These are phyloP conservation scores for Lactarius evosmus DNA, from an alignment of 768 basidiomycete genomes.

Conservation along the genomic window DNA sequence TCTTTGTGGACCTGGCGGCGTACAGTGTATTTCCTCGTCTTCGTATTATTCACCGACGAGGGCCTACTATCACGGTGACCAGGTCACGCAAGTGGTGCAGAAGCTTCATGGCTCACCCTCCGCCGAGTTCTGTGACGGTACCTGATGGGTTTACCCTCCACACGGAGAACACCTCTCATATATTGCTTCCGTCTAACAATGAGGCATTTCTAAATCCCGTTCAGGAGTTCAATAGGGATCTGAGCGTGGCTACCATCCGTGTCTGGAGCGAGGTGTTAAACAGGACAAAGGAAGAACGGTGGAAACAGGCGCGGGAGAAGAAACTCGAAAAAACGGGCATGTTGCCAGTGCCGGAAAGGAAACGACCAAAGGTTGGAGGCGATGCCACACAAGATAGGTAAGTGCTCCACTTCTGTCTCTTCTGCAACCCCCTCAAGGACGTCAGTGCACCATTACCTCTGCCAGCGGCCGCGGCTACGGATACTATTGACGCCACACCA, in stretches of 20 bases:
- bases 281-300: slow-evolving; percentile 58
- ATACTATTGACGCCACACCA: background rate
- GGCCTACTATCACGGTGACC: background rate
- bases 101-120: slow-evolving; percentile 2
- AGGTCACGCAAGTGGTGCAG: background rate
- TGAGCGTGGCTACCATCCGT: slow-evolving; percentile 86
- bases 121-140: slow-evolving; percentile 34
- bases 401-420: background rate
- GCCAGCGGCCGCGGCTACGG: background rate
- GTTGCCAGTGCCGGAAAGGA: slow-evolving; percentile 29
- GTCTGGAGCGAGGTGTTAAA: slow-evolving; percentile 80
- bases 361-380: slow-evolving; percentile 19
- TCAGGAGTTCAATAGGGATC: slow-evolving; percentile 96
- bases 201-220: slow-evolving; percentile 96
- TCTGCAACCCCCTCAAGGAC: slow-evolving; percentile 4
- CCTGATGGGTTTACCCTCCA: slow-evolving; percentile 78
- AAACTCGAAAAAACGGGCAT: slow-evolving; percentile 40
- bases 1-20: background rate
- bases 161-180: slow-evolving; percentile 76
- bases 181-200: slow-evolving; percentile 70
- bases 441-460: slow-evolving; percentile 14
- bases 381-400: slow-evolving; percentile 5
- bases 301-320: slow-evolving; percentile 52
- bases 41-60: background rate
- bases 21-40: background rate